These are phyloP conservation scores for Penicillium sp. DNA, from an alignment of 2,329 filamentous ascomycete genomes.

Conservation along the genomic window DNA sequence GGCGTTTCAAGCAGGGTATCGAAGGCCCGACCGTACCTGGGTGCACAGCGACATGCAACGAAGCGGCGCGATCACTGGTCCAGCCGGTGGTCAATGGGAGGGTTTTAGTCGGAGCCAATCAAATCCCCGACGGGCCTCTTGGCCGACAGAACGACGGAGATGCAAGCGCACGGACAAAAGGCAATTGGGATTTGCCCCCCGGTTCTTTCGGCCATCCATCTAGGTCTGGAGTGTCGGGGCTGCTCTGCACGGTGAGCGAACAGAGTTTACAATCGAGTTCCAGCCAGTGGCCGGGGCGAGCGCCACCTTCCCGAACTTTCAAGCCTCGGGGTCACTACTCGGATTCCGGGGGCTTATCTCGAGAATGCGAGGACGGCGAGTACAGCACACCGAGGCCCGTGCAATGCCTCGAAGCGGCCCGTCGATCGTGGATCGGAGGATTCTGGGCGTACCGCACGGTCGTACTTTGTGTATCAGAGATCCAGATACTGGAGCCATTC, in stretches of 20 bases:
- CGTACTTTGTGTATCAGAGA: not conserved
- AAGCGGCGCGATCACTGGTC: conserved; percentile 12
- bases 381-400: not conserved
- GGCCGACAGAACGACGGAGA: not conserved
- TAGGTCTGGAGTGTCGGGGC: not conserved
- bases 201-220: not conserved
- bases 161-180: conserved; percentile 15
- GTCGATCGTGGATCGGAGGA: conserved; percentile 4
- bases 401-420: conserved; percentile 3
- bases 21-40: not conserved
- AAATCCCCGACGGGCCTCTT: not conserved
- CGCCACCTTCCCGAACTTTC: not conserved
- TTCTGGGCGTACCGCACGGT: not conserved
- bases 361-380: not conserved
- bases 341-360: not conserved
- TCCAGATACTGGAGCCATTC: not conserved
- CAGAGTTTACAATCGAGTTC: not conserved
- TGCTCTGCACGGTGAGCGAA: not conserved
- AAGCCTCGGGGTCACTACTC: not conserved
- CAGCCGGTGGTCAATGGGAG: not conserved
- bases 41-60: conserved; percentile 16
- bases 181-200: conserved; percentile 2
- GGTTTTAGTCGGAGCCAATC: conserved; percentile 15
- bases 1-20: not conserved
- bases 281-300: not conserved